Conservation (phyloP, 371 early-diverging fungal genomes). For the Mortierella sp. region DNA sequence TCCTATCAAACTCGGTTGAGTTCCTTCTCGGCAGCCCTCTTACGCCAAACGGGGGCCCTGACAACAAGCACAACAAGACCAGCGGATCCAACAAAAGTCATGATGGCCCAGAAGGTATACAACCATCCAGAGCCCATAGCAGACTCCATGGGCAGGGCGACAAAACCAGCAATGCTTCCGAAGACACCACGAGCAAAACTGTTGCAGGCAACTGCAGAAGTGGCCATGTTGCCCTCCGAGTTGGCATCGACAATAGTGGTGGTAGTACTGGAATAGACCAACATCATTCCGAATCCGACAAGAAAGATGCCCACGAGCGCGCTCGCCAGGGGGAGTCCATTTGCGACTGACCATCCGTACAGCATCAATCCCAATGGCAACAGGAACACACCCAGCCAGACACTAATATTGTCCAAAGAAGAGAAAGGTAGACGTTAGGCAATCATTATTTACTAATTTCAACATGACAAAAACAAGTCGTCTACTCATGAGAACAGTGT, state of each 20-base stretch:
- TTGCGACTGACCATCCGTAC: constrained; percentile 61
- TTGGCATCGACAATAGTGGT: constrained; percentile 58
- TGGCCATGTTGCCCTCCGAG: constrained; percentile 58
- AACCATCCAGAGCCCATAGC: constrained; percentile 51
- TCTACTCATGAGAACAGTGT: neutral
- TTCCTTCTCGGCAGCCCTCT: constrained; percentile 32
- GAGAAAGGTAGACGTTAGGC: neutral
- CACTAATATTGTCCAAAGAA: constrained; percentile 18
- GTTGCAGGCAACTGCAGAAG: constrained; percentile 50
- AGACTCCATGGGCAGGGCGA: constrained; percentile 29
- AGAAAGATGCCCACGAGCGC: constrained; percentile 59
- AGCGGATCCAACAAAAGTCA: constrained; percentile 31
- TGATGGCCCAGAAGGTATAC: constrained; percentile 44
- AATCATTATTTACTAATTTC: neutral
- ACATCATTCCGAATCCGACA: constrained; percentile 39
- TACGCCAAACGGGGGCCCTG: constrained; percentile 37
- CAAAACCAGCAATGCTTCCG: constrained; percentile 56
- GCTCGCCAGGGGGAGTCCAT: constrained; percentile 30
- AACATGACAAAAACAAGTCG: neutral
- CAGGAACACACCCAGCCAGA: constrained; percentile 58
- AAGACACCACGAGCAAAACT: constrained; percentile 59
- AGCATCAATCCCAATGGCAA: constrained; percentile 59
- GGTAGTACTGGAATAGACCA: constrained; percentile 38
- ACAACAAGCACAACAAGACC: constrained; percentile 31
- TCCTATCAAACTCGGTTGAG: constrained; percentile 19